Evolutionary conservation across 306 rosid species (phyloP), one percentile per base, ranked within the genome.

Genomic region (Vicia faba): DNA sequence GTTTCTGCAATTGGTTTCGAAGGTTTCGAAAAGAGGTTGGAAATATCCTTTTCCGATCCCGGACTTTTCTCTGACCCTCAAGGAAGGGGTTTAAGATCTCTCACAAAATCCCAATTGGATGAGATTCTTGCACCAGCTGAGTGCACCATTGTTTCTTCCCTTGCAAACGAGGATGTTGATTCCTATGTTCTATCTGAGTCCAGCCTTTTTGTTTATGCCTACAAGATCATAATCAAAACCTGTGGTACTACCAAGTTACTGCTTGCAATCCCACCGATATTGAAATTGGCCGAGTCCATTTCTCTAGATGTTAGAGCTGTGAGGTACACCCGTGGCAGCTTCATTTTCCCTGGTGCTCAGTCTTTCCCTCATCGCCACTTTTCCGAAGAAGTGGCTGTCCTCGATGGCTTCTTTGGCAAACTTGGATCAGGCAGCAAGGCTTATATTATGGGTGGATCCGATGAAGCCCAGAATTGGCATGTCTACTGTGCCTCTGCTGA

Each of bases 161-260:
- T 87, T 8, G 53, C 80, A 0, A 87, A 80, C 29, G 84, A 76
- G 6, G 65, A 80, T 7, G 87, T 84, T 12, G 89, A 87, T 74
- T 87, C 92, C 0, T 87, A 87, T 61, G 88, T 87, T 68, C 89
- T 87, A 2, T 86, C 92, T 5, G 92, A 86, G 80, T 86, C 92
- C 0, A 87, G 89, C 78, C 80, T 81, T 11, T 87, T 87, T 39
- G 75, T 84, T 5, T 82, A 84, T 69, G 51, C 87, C 8, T 84
- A 87, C 71, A 87, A 84, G 83, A 65, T 87, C 74, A 82, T 87
- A 41, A 87, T 84, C 45, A 84, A 87, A 71, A 87, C 92, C 33
- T 87, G 92, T 46, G 92, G 92, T 2, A 87, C 92, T n/a, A 87
- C 92, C 0, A 84, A 87, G 70, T 20, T 87, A 38, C 81, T 87